Evolutionary conservation across 2,329 filamentous ascomycete species (phyloP), one percentile per base, ranked within the genome.

Genomic region (Colletotrichum lupini): DNA sequence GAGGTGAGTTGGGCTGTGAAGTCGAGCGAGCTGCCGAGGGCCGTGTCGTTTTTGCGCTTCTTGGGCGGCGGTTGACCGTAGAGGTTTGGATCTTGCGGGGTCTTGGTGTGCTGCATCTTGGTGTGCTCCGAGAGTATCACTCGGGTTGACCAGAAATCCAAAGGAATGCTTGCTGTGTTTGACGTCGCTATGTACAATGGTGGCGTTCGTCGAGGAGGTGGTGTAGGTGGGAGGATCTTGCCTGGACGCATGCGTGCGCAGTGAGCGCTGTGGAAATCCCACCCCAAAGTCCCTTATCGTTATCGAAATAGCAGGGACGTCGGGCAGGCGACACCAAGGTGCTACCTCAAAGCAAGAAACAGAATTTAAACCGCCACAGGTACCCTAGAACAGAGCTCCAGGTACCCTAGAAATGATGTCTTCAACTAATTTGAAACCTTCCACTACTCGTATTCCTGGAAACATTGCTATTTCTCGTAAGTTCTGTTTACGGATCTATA

Each of bases 1-100:
- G 92, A 94, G 77, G 93, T 93, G 75, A 98, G 90, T 76, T 97
- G 94, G 12, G 94, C 94, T n/a, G 93, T 92, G 85, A 99, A 98
- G 80, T 95, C 92, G 67, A 98, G 90, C 57, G 91, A 92, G 63
- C 90, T 91, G 22, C 91, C 92, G 22, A 95, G 90, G 22, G 91
- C 90, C 70, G 94, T 90, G 78, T 93, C 91, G 79, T 91, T 92
- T 79, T 89, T 89, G 76, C 90, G 87, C 77, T 91, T 92, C 82
- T 95, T 96, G 12, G 89, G 85, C 49, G 91, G 90, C 67, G 90
- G 89, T 65, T 92, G 89, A 79, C 95, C 95, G 83, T 98, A 98
- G 16, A 98, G 89, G 75, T 91, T 85, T 9, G 90, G 87, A 76
- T 95, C 92, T 81, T 91, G 88, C 14, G 90, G 85, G 89, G 91